Evolutionary conservation across 2,329 filamentous ascomycete species (phyloP).

Genomic region (Colletotrichum sp.): DNA sequence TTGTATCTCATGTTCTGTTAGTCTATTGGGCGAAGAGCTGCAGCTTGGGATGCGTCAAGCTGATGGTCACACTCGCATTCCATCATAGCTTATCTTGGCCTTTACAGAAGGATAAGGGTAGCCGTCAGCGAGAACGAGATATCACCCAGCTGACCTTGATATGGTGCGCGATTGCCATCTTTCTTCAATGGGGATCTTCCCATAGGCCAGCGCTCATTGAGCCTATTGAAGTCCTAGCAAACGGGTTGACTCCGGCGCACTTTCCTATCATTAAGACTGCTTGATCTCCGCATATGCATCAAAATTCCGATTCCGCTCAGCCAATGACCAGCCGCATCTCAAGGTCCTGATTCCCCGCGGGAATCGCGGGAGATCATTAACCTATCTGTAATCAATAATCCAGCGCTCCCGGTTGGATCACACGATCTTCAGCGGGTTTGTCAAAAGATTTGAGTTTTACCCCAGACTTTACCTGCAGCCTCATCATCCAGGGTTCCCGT

Average conservation of each 20-base stretch:
- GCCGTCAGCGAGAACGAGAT: not conserved
- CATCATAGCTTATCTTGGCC: not conserved
- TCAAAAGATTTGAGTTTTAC: not conserved
- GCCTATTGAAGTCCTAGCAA: not conserved
- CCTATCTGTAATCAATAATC: not conserved
- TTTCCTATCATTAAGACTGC: not conserved
- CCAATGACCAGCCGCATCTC: rapidly evolving
- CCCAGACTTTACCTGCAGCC: not conserved
- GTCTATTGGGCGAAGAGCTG: not conserved
- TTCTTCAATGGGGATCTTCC: not conserved
- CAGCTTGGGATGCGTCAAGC: not conserved
- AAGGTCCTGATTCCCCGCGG: not conserved
- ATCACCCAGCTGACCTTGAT: not conserved
- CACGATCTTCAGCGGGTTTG: not conserved
- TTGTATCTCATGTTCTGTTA: not conserved
- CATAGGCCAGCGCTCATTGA: not conserved
- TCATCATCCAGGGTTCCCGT: not conserved
- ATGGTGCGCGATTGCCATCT: not conserved
- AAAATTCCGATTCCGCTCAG: not conserved
- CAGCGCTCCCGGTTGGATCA: not conserved
- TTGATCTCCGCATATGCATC: not conserved
- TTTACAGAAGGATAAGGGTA: not conserved
- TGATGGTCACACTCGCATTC: not conserved
- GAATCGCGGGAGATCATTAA: not conserved
- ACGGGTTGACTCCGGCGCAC: not conserved